A percentile compares a stretch with the other conserved stretches of the same genome.
phyloP scores from a whole-genome alignment of 768 basidiomycete genomes.

The Pleurotus eryngii region DNA sequence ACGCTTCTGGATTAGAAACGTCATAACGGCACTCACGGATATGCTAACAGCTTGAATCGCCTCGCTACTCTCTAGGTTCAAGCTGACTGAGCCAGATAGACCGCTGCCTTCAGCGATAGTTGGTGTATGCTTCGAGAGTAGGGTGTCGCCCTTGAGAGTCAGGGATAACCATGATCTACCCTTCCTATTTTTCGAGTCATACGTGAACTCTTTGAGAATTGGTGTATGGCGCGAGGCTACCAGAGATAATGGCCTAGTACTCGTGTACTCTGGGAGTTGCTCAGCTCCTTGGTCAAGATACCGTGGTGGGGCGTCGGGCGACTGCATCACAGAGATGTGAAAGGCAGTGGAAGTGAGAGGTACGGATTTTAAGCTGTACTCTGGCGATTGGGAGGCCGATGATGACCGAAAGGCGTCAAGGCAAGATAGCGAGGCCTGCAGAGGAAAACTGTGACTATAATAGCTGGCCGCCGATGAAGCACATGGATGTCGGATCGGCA shows the following conservation, averaged over 20 bases:
- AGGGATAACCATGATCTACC: neutral
- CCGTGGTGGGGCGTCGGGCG: neutral
- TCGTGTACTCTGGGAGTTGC: neutral
- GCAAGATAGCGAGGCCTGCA: neutral
- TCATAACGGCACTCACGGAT: conserved; percentile 35
- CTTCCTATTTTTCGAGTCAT: conserved; percentile 5
- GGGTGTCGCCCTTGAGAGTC: neutral
- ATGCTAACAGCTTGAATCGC: conserved; percentile 46
- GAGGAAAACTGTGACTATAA: neutral
- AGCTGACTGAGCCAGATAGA: conserved; percentile 31
- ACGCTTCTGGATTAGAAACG: conserved; percentile 1
- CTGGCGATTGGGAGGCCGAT: neutral
- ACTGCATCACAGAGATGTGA: neutral
- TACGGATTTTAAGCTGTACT: neutral
- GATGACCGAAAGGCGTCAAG: neutral
- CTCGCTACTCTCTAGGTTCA: conserved; percentile 36
- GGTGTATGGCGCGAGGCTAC: neutral
- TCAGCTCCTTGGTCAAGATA: neutral
- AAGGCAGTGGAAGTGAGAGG: neutral
- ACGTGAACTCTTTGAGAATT: conserved; percentile 1
- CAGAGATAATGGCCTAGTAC: neutral
- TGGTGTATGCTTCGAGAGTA: conserved; percentile 23
- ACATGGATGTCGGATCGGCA: neutral
- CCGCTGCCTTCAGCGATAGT: conserved; percentile 31
- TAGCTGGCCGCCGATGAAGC: neutral